These are phyloP conservation scores for Hibiscus trionum DNA, from an alignment of 345 rosid genomes.

Conservation along the genomic window DNA sequence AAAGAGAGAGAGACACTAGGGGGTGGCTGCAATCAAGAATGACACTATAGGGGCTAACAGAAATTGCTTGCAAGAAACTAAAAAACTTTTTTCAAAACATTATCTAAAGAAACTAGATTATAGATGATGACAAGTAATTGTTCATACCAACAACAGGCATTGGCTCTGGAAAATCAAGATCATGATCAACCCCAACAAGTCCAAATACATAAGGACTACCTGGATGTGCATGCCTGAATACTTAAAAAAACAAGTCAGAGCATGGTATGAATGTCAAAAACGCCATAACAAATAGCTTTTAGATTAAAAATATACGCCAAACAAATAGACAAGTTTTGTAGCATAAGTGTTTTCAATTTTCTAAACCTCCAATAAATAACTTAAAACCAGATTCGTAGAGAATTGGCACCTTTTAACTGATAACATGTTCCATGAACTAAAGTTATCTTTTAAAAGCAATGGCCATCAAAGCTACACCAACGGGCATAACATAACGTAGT, in stretches of 20 bases:
- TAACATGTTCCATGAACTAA: background rate
- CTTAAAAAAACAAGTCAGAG: slow-evolving; percentile 36
- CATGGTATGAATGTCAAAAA: slow-evolving; percentile 12
- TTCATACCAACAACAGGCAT: slow-evolving; percentile 89
- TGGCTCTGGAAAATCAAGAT: slow-evolving; percentile 97
- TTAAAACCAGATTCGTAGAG: background rate
- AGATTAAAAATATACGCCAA: background rate
- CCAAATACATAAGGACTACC: slow-evolving; percentile 99
- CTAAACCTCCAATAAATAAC: background rate
- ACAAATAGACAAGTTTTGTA: background rate
- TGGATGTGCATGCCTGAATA: slow-evolving; percentile 94
- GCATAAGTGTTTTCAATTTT: background rate
- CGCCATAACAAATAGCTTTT: background rate
- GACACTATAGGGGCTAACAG: background rate
- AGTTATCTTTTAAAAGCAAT: background rate
- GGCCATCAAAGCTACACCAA: background rate
- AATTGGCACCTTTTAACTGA: background rate
- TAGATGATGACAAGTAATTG: background rate
- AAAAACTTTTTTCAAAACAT: background rate
- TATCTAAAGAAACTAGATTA: background rate
- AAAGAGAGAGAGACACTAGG: background rate
- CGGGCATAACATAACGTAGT: background rate
- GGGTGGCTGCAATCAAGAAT: background rate
- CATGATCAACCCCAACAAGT: slow-evolving; percentile 91
- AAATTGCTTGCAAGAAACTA: background rate